Evolutionary conservation across 73 alveolate genomes (phyloP).

Genomic region (Tetrahymena borealis): DNA sequence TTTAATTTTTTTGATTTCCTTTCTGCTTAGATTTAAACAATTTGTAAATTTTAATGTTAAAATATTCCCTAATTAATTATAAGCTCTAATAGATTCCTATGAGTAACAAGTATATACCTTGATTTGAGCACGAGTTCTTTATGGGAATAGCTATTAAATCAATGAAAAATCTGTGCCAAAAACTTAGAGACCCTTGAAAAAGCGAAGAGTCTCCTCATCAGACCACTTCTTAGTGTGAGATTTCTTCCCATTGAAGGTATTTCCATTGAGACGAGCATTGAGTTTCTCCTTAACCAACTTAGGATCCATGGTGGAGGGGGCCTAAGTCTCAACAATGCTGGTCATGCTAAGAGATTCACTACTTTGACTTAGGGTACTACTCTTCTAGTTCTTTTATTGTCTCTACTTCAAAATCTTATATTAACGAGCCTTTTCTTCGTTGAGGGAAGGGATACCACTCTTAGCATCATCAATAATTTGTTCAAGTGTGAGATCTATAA

Average conservation of each 20-base stretch:
- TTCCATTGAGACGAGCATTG: not conserved
- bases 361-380: not conserved
- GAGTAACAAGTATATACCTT: not conserved
- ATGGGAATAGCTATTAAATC: not conserved
- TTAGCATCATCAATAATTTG: not conserved
- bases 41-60: too few species aligned
- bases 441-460: not conserved
- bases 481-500: not conserved
- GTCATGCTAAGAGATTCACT: not conserved
- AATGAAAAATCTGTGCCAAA: not conserved
- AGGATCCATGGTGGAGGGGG: constrained; percentile 3
- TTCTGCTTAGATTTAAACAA: not conserved
- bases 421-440: not conserved
- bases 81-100: too few species aligned
- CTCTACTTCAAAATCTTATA: not conserved
- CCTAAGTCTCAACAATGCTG: not conserved
- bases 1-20: not conserved
- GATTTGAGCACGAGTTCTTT: not conserved
- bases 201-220: not conserved
- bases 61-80: too few species aligned
- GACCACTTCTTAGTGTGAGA: not conserved
- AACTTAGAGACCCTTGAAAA: not conserved
- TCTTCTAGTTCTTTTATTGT: not conserved
- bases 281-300: not conserved
- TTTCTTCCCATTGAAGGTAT: not conserved